Percentiles rank a stretch among this genome's conserved stretches.
Evolutionary conservation across 805 yeast genomes (phyloP).

Genomic region (Candida adriatica): DNA sequence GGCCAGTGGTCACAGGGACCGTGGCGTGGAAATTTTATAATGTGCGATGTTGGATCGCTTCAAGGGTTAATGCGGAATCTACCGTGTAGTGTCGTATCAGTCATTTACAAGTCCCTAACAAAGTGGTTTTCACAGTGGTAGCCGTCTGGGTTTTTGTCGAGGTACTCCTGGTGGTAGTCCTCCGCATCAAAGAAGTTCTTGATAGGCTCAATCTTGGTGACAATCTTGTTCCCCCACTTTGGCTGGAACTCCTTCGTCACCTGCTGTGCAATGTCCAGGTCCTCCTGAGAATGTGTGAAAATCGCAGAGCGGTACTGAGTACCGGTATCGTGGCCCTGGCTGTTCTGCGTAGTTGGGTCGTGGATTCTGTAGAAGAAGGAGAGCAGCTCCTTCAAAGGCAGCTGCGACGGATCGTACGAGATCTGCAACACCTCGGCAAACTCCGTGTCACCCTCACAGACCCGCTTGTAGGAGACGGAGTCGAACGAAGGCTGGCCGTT

Average conservation of each 20-base stretch:
- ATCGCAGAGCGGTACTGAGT: slow-evolving; percentile 87
- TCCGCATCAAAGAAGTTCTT: slow-evolving; percentile 87
- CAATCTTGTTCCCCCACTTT: slow-evolving; percentile 63
- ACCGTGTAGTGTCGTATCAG: no score
- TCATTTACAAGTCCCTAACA: slow-evolving; percentile 44
- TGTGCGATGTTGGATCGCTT: no score
- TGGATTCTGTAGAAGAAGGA: slow-evolving; percentile 88
- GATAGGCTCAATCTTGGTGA: slow-evolving; percentile 64
- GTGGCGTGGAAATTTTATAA: no score
- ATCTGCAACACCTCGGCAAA: slow-evolving; percentile 79
- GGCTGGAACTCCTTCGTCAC: slow-evolving; percentile 53
- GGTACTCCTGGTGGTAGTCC: slow-evolving; percentile 82
- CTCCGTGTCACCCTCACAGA: slow-evolving; percentile 70
- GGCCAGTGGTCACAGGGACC: no score
- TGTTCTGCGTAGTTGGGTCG: slow-evolving; percentile 81
- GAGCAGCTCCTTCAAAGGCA: slow-evolving; percentile 53
- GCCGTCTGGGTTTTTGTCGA: slow-evolving; percentile 75
- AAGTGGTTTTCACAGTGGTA: slow-evolving; percentile 90
- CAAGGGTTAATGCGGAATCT: no score
- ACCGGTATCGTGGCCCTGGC: slow-evolving; percentile 87
- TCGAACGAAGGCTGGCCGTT: slow-evolving; percentile 49
- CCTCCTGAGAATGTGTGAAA: slow-evolving; percentile 49
- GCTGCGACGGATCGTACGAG: slow-evolving; percentile 65
- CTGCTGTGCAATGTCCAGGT: slow-evolving; percentile 35
- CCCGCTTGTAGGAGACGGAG: slow-evolving; percentile 58